phyloP scores from a whole-genome alignment of 2,329 filamentous ascomycete species.

The Exophiala oligosperma region DNA sequence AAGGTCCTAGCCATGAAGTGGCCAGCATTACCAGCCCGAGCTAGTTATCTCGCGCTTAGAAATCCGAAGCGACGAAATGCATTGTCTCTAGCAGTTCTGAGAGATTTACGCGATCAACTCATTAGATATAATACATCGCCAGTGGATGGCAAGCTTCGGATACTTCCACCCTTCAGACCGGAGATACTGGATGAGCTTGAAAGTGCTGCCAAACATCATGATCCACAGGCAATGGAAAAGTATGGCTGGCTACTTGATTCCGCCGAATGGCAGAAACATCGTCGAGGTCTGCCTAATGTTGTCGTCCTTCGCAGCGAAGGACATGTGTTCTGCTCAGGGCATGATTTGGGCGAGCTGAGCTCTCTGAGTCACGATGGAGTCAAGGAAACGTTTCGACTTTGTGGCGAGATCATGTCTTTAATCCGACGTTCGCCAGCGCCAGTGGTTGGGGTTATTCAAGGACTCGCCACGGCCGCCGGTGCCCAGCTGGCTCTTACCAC shows the following conservation, averaged over 20 bases:
- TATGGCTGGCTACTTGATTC: constrained; percentile 29
- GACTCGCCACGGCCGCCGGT: constrained; percentile 28
- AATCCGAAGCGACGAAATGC: constrained; percentile 26
- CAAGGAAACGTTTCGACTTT: constrained; percentile 29
- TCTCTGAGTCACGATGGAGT: constrained; percentile 26
- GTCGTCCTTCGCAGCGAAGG: constrained; percentile 28
- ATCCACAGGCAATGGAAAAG: constrained; percentile 11
- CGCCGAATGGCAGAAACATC: constrained; percentile 24
- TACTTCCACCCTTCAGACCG: constrained; percentile 27
- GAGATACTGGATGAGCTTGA: constrained; percentile 25
- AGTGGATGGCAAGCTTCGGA: constrained; percentile 22
- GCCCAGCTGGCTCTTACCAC: constrained; percentile 27
- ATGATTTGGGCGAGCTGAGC: constrained; percentile 27
- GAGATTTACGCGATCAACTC: constrained; percentile 24
- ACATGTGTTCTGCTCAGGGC: constrained; percentile 28
- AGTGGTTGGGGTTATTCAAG: constrained; percentile 28
- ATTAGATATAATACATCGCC: constrained; percentile 27
- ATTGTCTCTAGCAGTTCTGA: constrained; percentile 27
- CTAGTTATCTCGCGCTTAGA: constrained; percentile 25
- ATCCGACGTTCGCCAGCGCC: constrained; percentile 28
- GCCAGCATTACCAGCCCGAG: constrained; percentile 24
- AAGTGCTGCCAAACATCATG: constrained; percentile 10
- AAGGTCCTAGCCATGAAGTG: constrained; percentile 16
- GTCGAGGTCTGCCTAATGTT: constrained; percentile 26
- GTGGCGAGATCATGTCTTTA: constrained; percentile 29